These are phyloP conservation scores for Alternaria consortialis DNA, from an alignment of 2,329 filamentous ascomycete genomes.

Conservation along the genomic window DNA sequence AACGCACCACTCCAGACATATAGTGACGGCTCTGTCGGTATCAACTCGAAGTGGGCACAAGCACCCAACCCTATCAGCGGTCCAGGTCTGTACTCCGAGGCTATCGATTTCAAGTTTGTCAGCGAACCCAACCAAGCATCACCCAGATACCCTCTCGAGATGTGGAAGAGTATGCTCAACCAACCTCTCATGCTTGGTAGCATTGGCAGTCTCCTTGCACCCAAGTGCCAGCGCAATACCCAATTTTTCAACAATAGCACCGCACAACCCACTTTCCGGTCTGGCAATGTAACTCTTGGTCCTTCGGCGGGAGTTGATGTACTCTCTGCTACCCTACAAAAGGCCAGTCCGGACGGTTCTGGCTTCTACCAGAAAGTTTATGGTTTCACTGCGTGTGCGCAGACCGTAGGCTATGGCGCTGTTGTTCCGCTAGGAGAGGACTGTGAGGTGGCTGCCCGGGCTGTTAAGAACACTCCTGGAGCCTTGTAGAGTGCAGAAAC, in stretches of 20 bases:
- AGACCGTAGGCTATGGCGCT: slow-evolving; percentile 19
- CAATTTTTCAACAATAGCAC: slow-evolving; percentile 19
- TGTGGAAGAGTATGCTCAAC: slow-evolving; percentile 17
- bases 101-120: slow-evolving; percentile 18
- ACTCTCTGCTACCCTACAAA: slow-evolving; percentile 8
- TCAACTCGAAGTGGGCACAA: slow-evolving; percentile 18
- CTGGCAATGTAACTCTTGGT: slow-evolving; percentile 19
- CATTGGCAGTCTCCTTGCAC: neutral
- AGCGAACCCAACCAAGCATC: slow-evolving; percentile 3
- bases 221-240: slow-evolving; percentile 19
- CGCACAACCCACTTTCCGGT: slow-evolving; percentile 11
- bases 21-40: slow-evolving; percentile 8
- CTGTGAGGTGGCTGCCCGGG: slow-evolving; percentile 17
- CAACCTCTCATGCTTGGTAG: slow-evolving; percentile 15
- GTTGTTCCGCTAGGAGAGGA: slow-evolving; percentile 18
- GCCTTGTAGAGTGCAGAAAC: slow-evolving; percentile 3
- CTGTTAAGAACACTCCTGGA: slow-evolving; percentile 10
- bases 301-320: slow-evolving; percentile 11
- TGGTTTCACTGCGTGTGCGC: slow-evolving; percentile 21
- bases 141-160: slow-evolving; percentile 8
- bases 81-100: slow-evolving; percentile 17
- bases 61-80: slow-evolving; percentile 13
- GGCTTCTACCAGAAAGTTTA: slow-evolving; percentile 10
- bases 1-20: slow-evolving; percentile 8
- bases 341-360: slow-evolving; percentile 9